Percentiles rank a stretch among this genome's conserved stretches.
Conservation (phyloP, 306 rosid species). For the Lathyrus aphaca region DNA sequence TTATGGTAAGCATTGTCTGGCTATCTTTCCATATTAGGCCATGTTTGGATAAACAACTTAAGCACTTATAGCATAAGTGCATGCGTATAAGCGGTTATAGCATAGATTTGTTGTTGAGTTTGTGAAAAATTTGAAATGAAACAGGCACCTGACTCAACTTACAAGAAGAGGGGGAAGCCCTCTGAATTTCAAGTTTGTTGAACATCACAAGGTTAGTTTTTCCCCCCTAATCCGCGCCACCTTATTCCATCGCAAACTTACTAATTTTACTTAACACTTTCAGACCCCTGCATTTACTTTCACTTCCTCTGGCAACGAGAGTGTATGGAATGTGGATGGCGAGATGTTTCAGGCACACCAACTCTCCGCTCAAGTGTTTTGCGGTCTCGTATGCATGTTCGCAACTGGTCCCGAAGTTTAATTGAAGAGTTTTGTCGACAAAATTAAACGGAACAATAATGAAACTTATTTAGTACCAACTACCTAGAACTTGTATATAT, state of each 20-base stretch:
- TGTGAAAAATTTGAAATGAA: not conserved
- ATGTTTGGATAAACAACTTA: slow-evolving; percentile 3
- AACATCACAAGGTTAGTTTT: slow-evolving; percentile 80
- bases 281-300: slow-evolving; percentile 84
- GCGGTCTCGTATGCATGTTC: slow-evolving; percentile 81
- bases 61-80: not conserved
- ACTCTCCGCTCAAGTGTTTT: slow-evolving; percentile 87
- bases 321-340: slow-evolving; percentile 93
- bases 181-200: slow-evolving; percentile 78
- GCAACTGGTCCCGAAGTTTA: slow-evolving; percentile 88
- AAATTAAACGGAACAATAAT: slow-evolving; percentile 25
- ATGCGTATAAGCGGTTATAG: not conserved
- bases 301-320: slow-evolving; percentile 73
- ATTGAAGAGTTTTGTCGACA: slow-evolving; percentile 33
- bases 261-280: slow-evolving; percentile 2
- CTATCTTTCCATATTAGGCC: slow-evolving; percentile 21
- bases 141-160: slow-evolving; percentile 91
- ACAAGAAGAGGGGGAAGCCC: slow-evolving; percentile 84
- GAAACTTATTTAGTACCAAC: slow-evolving; percentile 22
- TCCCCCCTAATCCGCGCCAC: slow-evolving; percentile 7
- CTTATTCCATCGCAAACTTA: not conserved
- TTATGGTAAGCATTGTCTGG: slow-evolving; percentile 56
- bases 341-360: slow-evolving; percentile 83
- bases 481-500: slow-evolving; percentile 19
- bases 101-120: too few species aligned